phyloP scores from a whole-genome alignment of 2,329 filamentous ascomycete genomes.

The Fusarium sp. region DNA sequence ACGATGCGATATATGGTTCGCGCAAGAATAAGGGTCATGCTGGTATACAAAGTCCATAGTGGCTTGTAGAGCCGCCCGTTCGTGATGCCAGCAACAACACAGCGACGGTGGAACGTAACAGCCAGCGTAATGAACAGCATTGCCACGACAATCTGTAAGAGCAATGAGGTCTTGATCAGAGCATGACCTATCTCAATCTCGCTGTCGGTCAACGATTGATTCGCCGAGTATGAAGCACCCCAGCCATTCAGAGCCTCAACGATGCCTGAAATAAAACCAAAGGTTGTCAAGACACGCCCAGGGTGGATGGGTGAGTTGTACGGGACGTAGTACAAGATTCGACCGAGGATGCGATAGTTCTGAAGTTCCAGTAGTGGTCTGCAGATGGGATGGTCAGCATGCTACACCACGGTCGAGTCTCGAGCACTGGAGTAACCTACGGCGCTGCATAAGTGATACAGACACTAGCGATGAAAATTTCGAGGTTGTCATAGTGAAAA shows the following conservation, averaged over 20 bases:
- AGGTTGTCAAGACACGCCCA: conserved; percentile 56
- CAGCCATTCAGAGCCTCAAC: conserved; percentile 59
- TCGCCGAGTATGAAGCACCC: conserved; percentile 60
- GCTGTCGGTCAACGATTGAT: conserved; percentile 51
- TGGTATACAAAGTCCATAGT: conserved; percentile 62
- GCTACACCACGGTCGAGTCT: neutral
- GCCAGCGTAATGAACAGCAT: conserved; percentile 60
- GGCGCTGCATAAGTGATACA: conserved; percentile 50
- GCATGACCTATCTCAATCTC: conserved; percentile 54
- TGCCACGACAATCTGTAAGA: conserved; percentile 66
- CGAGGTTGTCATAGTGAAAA: conserved; percentile 46
- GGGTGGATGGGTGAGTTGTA: conserved; percentile 64
- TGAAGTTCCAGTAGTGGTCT: conserved; percentile 68
- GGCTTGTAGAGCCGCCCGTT: conserved; percentile 47
- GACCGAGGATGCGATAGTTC: conserved; percentile 70
- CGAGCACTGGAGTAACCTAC: conserved; percentile 31
- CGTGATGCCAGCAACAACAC: conserved; percentile 48
- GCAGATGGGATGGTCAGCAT: neutral
- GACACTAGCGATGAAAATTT: conserved; percentile 48
- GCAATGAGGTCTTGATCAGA: conserved; percentile 61
- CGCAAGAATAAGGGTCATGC: conserved; percentile 58
- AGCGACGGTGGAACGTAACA: conserved; percentile 59
- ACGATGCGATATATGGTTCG: conserved; percentile 67
- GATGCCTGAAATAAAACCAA: conserved; percentile 56
- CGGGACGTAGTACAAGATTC: conserved; percentile 66